A percentile compares a stretch with the other conserved stretches of the same genome.
phyloP scores from a whole-genome alignment of 208 protist genomes.

The Leishmania braziliensis region DNA sequence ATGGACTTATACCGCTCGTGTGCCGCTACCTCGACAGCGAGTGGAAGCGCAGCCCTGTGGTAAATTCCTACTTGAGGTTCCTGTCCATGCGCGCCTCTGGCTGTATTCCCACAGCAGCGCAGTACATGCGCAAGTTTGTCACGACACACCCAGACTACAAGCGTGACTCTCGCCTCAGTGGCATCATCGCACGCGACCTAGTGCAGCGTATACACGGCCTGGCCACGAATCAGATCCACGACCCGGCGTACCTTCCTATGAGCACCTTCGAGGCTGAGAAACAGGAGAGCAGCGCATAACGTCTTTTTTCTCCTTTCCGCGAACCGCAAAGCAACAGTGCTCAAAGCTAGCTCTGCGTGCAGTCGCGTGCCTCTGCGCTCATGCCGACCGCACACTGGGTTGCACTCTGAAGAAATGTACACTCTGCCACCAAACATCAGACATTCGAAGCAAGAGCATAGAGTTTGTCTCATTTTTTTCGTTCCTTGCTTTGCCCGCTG shows the following conservation, averaged over 20 bases:
- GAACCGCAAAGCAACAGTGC: background rate
- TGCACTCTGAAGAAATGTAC: background rate
- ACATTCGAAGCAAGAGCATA: background rate
- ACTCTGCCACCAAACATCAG: background rate
- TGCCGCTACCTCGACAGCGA: conserved; percentile 86
- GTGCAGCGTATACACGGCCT: conserved; percentile 70
- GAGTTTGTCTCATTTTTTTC: background rate
- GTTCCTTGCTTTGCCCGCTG: background rate
- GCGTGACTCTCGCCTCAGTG: conserved; percentile 94
- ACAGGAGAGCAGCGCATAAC: conserved; percentile 22
- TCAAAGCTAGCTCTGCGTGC: background rate
- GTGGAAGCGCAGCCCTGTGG: conserved; percentile 42
- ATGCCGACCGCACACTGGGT: background rate
- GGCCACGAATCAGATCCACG: conserved; percentile 37
- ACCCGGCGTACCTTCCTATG: conserved; percentile 70
- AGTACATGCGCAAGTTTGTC: conserved; percentile 95
- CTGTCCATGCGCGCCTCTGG: conserved; percentile 93
- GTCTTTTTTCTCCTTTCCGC: background rate
- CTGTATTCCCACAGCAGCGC: conserved; percentile 93
- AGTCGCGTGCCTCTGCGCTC: background rate
- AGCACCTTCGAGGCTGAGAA: conserved; percentile 37
- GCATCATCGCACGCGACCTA: conserved; percentile 91
- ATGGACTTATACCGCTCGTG: conserved; percentile 94
- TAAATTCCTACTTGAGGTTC: conserved; percentile 93
- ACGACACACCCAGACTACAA: conserved; percentile 94